A percentile compares a stretch with the other conserved stretches of the same genome.
These are phyloP conservation scores for Pseudozyma flocculosa DNA, from an alignment of 1,284 basidiomycete species.

Conservation along the genomic window DNA sequence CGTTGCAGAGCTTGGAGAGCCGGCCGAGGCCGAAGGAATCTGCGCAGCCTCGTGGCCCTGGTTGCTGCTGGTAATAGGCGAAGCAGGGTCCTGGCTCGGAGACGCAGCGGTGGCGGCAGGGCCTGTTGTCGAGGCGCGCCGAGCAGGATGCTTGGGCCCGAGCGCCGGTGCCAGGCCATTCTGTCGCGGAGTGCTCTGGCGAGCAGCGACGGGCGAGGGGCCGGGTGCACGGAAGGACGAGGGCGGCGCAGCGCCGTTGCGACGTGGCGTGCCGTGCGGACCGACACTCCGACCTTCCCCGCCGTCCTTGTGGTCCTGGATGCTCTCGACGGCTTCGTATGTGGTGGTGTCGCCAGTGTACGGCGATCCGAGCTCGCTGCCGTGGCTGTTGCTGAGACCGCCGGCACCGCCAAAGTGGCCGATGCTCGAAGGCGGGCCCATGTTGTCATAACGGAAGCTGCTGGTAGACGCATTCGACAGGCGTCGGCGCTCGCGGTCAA, in stretches of 20 bases:
- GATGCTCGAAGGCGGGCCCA: constrained; percentile 31
- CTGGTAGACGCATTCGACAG: constrained; percentile 20
- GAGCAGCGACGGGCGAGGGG: too few relatives aligned
- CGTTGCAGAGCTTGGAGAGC: too few relatives aligned
- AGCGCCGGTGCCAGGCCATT: constrained; percentile 8
- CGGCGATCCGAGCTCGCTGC: constrained; percentile 3
- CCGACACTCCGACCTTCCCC: background rate
- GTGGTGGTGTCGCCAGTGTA: constrained; percentile 1
- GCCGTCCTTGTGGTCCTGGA: constrained; percentile 10
- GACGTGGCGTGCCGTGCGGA: background rate
- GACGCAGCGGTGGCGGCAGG: too few relatives aligned
- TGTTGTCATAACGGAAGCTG: constrained; percentile 28
- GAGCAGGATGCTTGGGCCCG: constrained; percentile 23
- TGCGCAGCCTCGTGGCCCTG: too few relatives aligned
- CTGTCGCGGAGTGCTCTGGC: constrained; percentile 3
- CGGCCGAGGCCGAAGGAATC: too few relatives aligned
- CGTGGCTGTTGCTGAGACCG: constrained; percentile 21
- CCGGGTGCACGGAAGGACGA: constrained; percentile 1
- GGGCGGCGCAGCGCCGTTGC: background rate
- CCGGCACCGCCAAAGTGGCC: constrained; percentile 27
- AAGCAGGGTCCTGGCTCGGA: background rate
- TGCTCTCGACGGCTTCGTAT: constrained; percentile 28
- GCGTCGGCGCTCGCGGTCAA: constrained; percentile 25
- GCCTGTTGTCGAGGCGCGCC: background rate
- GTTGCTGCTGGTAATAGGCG: background rate